Base-by-base conservation (phyloP, 2,329 filamentous ascomycete genomes). In the Dactylellina sp. region DNA sequence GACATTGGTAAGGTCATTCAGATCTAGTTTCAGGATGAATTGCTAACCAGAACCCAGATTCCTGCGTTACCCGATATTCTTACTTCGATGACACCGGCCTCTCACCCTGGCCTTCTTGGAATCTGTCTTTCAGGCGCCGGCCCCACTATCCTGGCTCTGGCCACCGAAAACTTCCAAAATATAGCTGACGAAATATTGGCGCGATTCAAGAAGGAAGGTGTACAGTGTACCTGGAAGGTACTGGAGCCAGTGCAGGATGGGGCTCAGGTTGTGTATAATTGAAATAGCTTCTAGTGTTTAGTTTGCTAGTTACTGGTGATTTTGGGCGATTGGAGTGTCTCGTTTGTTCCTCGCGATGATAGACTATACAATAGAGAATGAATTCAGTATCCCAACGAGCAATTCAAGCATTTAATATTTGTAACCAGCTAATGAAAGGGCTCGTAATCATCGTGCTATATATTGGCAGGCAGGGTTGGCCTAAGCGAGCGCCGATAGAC, bases 81-180 rank as follows among this genome's bases (percentile, higher is more conserved):
- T 59, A 88, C 92, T 81, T 94, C 90, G 72, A 93, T 98, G 84
- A 97, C 91, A 9, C 95, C 94, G 25, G 87, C 88, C 79, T 90
- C 90, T 3, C 92, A 97, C 80, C 89, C 91, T 1, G 95, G 95
- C 4, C 87, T 99, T 61, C 86, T 97, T 61, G 95, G 95, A 42
- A 96, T 98, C 75, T 99, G 95, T 81, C 85, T 99, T 24, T 97
- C 93, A 0, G 95, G 95, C 18, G 95, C 95, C 6, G 95, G 95
- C 0, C 95, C 95, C 20, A 98, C 94, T 25, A 97, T 99, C 76
- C 84, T 99, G 47, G 95, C 94, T 2, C 86, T 99, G 42, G 95
- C 95, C 1, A 97, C 94, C 1, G 86, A 89, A 77, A 91, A 96
- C 83, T 98, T 97, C 80, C 89, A 93, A 72, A 85, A 88, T 70